Evolutionary conservation across 805 yeast species (phyloP).

Genomic region (Isabelozyma rhagii): DNA sequence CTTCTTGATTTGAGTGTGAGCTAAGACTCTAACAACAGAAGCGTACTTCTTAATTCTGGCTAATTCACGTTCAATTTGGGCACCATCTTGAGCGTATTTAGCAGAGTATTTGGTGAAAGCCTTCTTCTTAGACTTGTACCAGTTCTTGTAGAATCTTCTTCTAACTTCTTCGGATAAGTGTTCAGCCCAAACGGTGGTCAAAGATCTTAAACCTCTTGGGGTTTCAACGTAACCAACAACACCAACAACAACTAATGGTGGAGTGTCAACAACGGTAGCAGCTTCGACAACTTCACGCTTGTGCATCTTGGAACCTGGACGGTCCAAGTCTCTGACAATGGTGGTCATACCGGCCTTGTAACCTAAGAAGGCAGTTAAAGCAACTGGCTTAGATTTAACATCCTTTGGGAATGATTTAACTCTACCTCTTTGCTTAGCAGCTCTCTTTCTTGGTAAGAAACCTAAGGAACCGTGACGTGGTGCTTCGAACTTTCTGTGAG

Average conservation of each 20-base stretch:
- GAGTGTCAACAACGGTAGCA: conserved; percentile 98
- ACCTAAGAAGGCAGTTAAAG: conserved; percentile 99
- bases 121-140: conserved; percentile 99
- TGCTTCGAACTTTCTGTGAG: conserved; percentile 99
- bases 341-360: conserved; percentile 99
- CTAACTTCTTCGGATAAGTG: conserved; percentile 98
- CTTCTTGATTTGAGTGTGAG: conserved; percentile 99
- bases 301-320: conserved; percentile 99
- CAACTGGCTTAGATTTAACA: conserved; percentile 95
- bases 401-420: conserved; percentile 99
- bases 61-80: conserved; percentile 89
- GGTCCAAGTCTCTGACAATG: conserved; percentile 99
- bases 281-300: conserved; percentile 99
- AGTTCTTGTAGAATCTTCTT: conserved; percentile 99
- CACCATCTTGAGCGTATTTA: conserved; percentile 91
- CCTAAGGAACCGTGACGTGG: conserved; percentile 99
- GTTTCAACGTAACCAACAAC: conserved; percentile 99
- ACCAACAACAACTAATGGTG: conserved; percentile 98
- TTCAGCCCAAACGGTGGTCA: conserved; percentile 99
- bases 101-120: conserved; percentile 99
- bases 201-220: conserved; percentile 99
- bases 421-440: conserved; percentile 97
- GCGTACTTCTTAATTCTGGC: conserved; percentile 99
- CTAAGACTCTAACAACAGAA: conserved; percentile 96
- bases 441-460: conserved; percentile 99